These are phyloP conservation scores for Hyaloscypha bicolor DNA, from an alignment of 495 filamentous ascomycete genomes.

Conservation along the genomic window DNA sequence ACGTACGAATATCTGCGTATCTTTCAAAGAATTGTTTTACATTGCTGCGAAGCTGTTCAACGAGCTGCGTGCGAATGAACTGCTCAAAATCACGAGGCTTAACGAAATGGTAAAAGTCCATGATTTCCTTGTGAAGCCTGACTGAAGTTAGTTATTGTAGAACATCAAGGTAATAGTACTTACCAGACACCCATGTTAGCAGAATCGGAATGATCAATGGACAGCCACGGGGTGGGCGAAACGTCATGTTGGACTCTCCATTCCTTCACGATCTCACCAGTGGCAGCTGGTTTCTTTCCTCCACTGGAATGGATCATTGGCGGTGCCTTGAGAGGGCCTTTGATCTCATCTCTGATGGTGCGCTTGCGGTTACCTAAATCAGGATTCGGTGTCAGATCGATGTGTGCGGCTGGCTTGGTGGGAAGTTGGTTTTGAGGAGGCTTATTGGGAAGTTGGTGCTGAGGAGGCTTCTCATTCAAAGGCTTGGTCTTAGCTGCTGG, in stretches of 20 bases:
- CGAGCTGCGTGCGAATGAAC: conserved; percentile 68
- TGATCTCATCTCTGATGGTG: conserved; percentile 66
- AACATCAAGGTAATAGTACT: conserved; percentile 21
- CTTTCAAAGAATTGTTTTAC: conserved; percentile 53
- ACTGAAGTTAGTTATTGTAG: conserved; percentile 13
- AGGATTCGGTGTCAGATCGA: conserved; percentile 35
- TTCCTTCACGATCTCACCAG: conserved; percentile 53
- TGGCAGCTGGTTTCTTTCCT: conserved; percentile 36
- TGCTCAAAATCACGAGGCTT: conserved; percentile 78
- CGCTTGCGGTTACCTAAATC: conserved; percentile 63
- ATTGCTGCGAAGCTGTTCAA: conserved; percentile 58
- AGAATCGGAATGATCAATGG: conserved; percentile 49
- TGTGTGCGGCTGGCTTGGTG: conserved; percentile 5
- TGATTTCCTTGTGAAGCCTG: conserved; percentile 82
- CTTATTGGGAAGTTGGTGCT: neutral
- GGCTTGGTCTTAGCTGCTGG: neutral
- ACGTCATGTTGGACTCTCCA: conserved; percentile 53
- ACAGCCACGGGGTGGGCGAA: conserved; percentile 64
- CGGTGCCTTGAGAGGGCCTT: conserved; percentile 42
- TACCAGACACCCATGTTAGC: conserved; percentile 53
- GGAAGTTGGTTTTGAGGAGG: conserved; percentile 4
- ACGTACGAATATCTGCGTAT: conserved; percentile 65
- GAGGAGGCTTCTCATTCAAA: neutral
- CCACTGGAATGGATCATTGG: conserved; percentile 38
- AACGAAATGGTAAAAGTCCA: conserved; percentile 86